Evolutionary conservation across 371 early-diverging fungal species (phyloP).

Genomic region (Haplosporangium sp.): DNA sequence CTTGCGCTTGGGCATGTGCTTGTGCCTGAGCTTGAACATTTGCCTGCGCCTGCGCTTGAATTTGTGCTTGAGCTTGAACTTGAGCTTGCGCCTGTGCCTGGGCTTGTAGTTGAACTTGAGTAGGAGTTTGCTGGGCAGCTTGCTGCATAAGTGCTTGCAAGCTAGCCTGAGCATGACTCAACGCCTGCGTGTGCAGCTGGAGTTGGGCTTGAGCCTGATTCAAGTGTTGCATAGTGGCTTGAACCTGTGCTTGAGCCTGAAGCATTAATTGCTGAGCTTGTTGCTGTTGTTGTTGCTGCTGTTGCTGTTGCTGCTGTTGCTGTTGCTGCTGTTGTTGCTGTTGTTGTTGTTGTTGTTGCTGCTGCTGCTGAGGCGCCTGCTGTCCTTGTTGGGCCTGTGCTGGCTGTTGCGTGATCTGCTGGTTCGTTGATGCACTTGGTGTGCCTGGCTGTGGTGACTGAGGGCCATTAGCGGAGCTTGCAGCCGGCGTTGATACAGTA

Average conservation of each 20-base stretch:
- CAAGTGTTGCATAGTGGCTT: conserved; percentile 49
- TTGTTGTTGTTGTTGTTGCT: conserved; percentile 20
- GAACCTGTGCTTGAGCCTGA: conserved; percentile 50
- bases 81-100: conserved; percentile 58
- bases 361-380: conserved; percentile 20
- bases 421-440: conserved; percentile 17
- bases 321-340: conserved; percentile 28
- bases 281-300: conserved; percentile 30
- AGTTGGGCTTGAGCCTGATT: conserved; percentile 38
- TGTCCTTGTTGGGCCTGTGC: conserved; percentile 21
- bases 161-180: conserved; percentile 48
- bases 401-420: conserved; percentile 21
- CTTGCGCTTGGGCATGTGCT: conserved; percentile 42
- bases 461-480: conserved; percentile 28
- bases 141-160: conserved; percentile 41
- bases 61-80: conserved; percentile 54
- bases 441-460: conserved; percentile 46
- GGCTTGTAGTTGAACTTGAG: conserved; percentile 48
- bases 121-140: conserved; percentile 45
- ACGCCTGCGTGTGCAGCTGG: conserved; percentile 42
- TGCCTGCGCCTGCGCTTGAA: conserved; percentile 52
- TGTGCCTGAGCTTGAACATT: conserved; percentile 49
- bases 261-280: conserved; percentile 35
- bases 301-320: conserved; percentile 26
- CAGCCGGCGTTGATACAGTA: conserved; percentile 33